phyloP scores from a whole-genome alignment of 345 rosid genomes.

The Lepidium africanum region DNA sequence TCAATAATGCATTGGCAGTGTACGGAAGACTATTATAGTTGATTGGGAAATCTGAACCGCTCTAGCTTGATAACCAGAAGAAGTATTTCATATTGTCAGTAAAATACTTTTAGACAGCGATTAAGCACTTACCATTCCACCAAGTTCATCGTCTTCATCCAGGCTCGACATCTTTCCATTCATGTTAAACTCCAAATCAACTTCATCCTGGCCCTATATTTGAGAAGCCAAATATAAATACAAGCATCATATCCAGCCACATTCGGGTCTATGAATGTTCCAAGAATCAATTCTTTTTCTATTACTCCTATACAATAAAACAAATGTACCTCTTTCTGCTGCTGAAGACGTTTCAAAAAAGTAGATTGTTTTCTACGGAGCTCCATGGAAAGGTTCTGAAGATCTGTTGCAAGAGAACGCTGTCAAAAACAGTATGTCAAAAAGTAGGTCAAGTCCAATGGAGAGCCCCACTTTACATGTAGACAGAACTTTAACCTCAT shows the following conservation, averaged over 20 bases:
- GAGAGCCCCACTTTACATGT: background rate
- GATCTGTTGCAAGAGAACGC: constrained; percentile 80
- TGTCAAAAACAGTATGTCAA: constrained; percentile 34
- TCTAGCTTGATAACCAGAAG: background rate
- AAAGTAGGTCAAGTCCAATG: constrained; percentile 24
- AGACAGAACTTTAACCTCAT: background rate
- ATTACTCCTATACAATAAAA: background rate
- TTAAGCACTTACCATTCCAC: constrained; percentile 36
- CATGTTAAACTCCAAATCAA: constrained; percentile 58
- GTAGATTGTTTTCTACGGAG: constrained; percentile 70
- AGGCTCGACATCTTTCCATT: constrained; percentile 41
- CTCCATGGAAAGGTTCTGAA: constrained; percentile 66
- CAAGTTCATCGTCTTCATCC: constrained; percentile 47
- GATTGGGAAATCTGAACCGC: background rate
- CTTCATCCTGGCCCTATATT: constrained; percentile 49
- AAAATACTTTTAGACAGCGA: background rate
- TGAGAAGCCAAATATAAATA: constrained; percentile 1
- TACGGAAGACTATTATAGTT: background rate
- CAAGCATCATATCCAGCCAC: background rate
- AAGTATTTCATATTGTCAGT: background rate
- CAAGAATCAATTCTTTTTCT: background rate
- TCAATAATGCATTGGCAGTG: background rate
- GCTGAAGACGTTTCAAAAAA: constrained; percentile 54
- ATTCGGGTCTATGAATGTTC: background rate
- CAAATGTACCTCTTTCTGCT: constrained; percentile 51